Percentiles rank a stretch among this genome's conserved stretches.
Evolutionary conservation across 352 stramenopile species (phyloP).

Genomic region (Pilasporangium apinafurcum): DNA sequence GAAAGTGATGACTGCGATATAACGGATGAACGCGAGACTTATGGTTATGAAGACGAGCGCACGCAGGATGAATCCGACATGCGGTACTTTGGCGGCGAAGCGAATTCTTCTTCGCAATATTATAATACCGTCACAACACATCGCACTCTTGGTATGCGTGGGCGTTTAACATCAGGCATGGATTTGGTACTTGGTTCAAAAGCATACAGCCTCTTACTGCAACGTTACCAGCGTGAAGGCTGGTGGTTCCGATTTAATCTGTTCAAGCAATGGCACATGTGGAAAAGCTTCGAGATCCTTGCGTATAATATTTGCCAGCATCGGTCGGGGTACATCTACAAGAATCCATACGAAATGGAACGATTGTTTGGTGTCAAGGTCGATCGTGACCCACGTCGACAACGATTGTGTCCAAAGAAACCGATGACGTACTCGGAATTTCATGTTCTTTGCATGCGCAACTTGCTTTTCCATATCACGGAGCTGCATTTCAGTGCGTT

Average conservation of each 20-base stretch:
- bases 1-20: conserved; percentile 2
- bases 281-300: conserved; percentile 85
- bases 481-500: conserved; percentile 76
- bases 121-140: conserved; percentile 6
- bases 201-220: conserved; percentile 66
- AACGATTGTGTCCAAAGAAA: conserved; percentile 6
- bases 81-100: conserved; percentile 7
- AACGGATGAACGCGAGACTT: conserved; percentile 16
- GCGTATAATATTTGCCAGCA: conserved; percentile 88
- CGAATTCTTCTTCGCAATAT: not conserved
- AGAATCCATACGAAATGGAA: conserved; percentile 81
- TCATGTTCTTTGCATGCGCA: conserved; percentile 82
- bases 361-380: conserved; percentile 58
- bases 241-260: conserved; percentile 78
- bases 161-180: conserved; percentile 55
- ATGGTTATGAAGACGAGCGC: conserved; percentile 13
- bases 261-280: conserved; percentile 79
- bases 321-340: conserved; percentile 84
- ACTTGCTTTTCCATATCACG: conserved; percentile 77
- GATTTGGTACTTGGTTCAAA: conserved; percentile 65
- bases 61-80: conserved; percentile 19
- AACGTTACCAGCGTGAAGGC: conserved; percentile 75
- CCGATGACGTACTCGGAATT: conserved; percentile 67
- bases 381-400: conserved; percentile 2
- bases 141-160: conserved; percentile 22